Evolutionary conservation across 2,329 filamentous ascomycete species (phyloP).

Genomic region (Paracoccidioides brasiliensis): DNA sequence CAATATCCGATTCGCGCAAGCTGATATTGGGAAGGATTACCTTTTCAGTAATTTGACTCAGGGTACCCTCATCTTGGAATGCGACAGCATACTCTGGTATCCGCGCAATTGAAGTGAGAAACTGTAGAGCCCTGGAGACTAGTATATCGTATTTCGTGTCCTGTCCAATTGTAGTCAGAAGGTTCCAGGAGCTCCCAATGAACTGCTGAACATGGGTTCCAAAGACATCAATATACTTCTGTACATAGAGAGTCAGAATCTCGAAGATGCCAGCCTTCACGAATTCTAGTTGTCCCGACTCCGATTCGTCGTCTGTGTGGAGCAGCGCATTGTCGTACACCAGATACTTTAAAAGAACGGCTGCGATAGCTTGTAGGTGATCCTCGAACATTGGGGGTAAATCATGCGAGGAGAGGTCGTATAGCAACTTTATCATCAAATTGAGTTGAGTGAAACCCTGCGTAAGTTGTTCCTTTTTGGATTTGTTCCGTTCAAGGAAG

Average conservation of each 20-base stretch:
- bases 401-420: conserved; percentile 95
- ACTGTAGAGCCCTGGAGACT: conserved; percentile 88
- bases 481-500: conserved; percentile 58
- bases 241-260: conserved; percentile 73
- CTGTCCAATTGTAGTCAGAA: conserved; percentile 72
- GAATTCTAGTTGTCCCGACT: conserved; percentile 70
- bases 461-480: conserved; percentile 61
- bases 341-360: conserved; percentile 82
- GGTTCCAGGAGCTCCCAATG: conserved; percentile 78
- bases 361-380: conserved; percentile 62
- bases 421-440: conserved; percentile 80
- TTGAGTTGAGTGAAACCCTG: conserved; percentile 76
- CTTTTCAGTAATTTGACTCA: conserved; percentile 85
- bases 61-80: conserved; percentile 69
- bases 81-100: conserved; percentile 63
- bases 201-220: conserved; percentile 67
- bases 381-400: conserved; percentile 90
- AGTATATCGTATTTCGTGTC: conserved; percentile 90
- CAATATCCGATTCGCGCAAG: conserved; percentile 81
- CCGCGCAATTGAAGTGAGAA: conserved; percentile 77
- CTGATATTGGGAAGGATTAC: conserved; percentile 89
- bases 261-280: conserved; percentile 93
- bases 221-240: conserved; percentile 94
- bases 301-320: conserved; percentile 75
- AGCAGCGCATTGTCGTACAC: conserved; percentile 75